Evolutionary conservation across 2,329 filamentous ascomycete genomes (phyloP).

Genomic region (Colletotrichum siamense): DNA sequence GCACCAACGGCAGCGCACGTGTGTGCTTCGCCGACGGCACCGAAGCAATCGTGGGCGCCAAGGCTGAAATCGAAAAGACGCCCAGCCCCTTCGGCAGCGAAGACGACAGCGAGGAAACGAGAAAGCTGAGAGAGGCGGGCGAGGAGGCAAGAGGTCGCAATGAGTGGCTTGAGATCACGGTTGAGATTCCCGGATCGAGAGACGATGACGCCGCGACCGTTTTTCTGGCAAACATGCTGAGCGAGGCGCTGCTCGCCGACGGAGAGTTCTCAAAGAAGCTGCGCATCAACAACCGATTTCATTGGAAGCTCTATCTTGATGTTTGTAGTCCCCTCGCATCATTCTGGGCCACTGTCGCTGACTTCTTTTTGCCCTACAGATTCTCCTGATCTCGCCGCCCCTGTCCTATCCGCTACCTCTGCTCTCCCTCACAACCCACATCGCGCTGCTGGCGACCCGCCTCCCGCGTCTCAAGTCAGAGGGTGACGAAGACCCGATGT

Average conservation of each 20-base stretch:
- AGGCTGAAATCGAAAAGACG: conserved; percentile 89
- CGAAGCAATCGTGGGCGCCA: conserved; percentile 94
- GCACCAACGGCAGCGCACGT: conserved; percentile 89
- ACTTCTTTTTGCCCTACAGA: conserved; percentile 52
- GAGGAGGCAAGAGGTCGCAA: conserved; percentile 49
- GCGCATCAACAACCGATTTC: conserved; percentile 88
- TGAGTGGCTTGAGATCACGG: conserved; percentile 87
- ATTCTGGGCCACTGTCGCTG: neutral
- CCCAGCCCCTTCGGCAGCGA: conserved; percentile 27
- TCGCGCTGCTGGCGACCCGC: conserved; percentile 87
- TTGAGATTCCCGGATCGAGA: conserved; percentile 89
- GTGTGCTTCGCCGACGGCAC: conserved; percentile 95
- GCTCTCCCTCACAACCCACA: conserved; percentile 89
- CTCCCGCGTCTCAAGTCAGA: conserved; percentile 87
- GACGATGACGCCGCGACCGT: conserved; percentile 92
- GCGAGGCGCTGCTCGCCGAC: conserved; percentile 81
- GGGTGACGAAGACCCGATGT: conserved; percentile 93
- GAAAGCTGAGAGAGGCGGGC: conserved; percentile 32
- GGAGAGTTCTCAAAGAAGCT: conserved; percentile 73
- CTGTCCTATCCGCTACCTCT: conserved; percentile 92
- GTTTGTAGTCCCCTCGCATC: conserved; percentile 57
- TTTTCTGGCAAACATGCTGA: conserved; percentile 86
- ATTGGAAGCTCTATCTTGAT: conserved; percentile 96
- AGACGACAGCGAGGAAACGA: conserved; percentile 45
- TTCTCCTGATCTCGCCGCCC: conserved; percentile 90